Conservation (phyloP, 257 asterid species). For the Plantago ovata region DNA sequence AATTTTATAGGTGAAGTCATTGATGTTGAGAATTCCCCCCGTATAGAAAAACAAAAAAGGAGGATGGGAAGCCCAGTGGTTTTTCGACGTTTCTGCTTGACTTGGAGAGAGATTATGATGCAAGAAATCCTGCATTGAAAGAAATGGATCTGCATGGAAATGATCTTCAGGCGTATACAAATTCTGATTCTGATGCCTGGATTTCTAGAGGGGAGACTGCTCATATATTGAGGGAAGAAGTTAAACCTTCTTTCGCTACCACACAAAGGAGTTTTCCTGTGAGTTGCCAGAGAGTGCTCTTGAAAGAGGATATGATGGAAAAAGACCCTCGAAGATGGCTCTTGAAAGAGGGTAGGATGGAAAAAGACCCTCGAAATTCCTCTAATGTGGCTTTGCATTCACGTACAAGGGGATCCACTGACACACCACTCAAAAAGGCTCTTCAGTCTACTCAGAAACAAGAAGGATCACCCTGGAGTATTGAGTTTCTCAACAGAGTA, state of each 20-base stretch:
- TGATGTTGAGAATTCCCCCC: slow-evolving; percentile 42
- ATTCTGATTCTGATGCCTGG: slow-evolving; percentile 43
- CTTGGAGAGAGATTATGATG: slow-evolving; percentile 38
- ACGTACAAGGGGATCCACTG: slow-evolving; percentile 30
- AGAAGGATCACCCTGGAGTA: slow-evolving; percentile 84
- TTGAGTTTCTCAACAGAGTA: slow-evolving; percentile 82
- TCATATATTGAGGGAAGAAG: slow-evolving; percentile 32
- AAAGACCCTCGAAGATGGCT: slow-evolving; percentile 29
- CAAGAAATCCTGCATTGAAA: slow-evolving; percentile 31
- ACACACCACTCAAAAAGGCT: slow-evolving; percentile 70
- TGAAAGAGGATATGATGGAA: slow-evolving; percentile 36
- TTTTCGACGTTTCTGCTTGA: slow-evolving; percentile 38
- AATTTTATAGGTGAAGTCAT: slow-evolving; percentile 69
- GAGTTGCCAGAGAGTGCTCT: slow-evolving; percentile 27
- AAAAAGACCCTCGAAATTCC: slow-evolving; percentile 28
- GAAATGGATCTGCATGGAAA: slow-evolving; percentile 38
- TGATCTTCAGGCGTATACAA: slow-evolving; percentile 34
- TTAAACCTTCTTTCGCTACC: slow-evolving; percentile 31
- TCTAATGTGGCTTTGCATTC: slow-evolving; percentile 29
- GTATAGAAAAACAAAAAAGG: slow-evolving; percentile 32
- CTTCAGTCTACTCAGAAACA: slow-evolving; percentile 49
- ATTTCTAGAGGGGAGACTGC: slow-evolving; percentile 31
- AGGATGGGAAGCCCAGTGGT: slow-evolving; percentile 26
- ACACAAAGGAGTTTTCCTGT: slow-evolving; percentile 23
- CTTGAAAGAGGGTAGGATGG: slow-evolving; percentile 30